These are phyloP conservation scores for Chenopodium berlandieri DNA, from an alignment of 148 eudicot genomes.

Conservation along the genomic window DNA sequence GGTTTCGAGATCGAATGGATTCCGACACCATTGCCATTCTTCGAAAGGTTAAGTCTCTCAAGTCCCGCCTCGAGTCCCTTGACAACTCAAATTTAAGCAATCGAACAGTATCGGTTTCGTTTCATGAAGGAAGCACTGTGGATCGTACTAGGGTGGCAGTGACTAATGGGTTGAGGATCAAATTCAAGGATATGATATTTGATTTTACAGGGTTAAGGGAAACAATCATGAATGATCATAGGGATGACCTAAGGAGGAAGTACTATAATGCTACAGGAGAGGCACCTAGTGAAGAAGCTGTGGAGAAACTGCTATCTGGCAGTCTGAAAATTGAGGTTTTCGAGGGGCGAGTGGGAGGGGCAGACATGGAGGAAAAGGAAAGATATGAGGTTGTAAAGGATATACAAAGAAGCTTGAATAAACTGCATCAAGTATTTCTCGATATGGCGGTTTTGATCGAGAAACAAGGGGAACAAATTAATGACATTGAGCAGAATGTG, in stretches of 20 bases:
- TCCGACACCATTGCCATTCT: slow-evolving; percentile 65
- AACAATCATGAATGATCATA: slow-evolving; percentile 52
- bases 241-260: slow-evolving; percentile 49
- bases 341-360: slow-evolving; percentile 32
- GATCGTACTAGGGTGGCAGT: slow-evolving; percentile 62
- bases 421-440: slow-evolving; percentile 77
- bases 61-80: slow-evolving; percentile 51
- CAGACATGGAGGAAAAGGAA: slow-evolving; percentile 46
- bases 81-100: slow-evolving; percentile 49
- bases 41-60: slow-evolving; percentile 56
- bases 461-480: slow-evolving; percentile 10
- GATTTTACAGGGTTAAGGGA: slow-evolving; percentile 66
- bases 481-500: slow-evolving; percentile 65
- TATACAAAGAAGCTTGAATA: slow-evolving; percentile 69
- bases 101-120: slow-evolving; percentile 34
- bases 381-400: slow-evolving; percentile 71
- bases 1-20: slow-evolving; percentile 70
- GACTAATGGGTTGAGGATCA: slow-evolving; percentile 61
- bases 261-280: slow-evolving; percentile 58
- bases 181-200: slow-evolving; percentile 55
- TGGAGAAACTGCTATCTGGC: slow-evolving; percentile 55
- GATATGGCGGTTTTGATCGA: slow-evolving; percentile 81
- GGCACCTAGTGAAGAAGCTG: slow-evolving; percentile 49
- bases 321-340: slow-evolving; percentile 36
- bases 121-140: slow-evolving; percentile 45